phyloP scores from a whole-genome alignment of 805 yeast species.

The Phaffomyces opuntiae region DNA sequence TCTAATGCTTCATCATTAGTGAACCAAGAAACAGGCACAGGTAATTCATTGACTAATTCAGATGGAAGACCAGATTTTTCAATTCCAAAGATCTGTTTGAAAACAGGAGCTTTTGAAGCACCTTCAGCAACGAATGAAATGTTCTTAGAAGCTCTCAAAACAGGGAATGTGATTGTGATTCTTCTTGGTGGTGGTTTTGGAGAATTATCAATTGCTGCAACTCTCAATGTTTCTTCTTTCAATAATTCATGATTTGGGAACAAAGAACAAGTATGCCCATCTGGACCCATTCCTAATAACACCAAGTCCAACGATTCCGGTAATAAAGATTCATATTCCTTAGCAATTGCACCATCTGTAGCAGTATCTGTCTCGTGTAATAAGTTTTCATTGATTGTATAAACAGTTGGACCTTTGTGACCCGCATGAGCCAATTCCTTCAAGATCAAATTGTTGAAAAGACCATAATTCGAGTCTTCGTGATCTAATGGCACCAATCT shows the following conservation, averaged over 20 bases:
- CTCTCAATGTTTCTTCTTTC: constrained; percentile 41
- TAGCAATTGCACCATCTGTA: constrained; percentile 47
- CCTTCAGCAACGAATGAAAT: constrained; percentile 90
- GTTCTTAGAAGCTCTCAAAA: constrained; percentile 37
- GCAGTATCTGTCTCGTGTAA: constrained; percentile 47
- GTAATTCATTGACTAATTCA: constrained; percentile 59
- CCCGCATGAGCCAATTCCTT: constrained; percentile 31
- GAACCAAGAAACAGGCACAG: constrained; percentile 68
- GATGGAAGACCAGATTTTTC: constrained; percentile 53
- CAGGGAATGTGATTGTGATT: constrained; percentile 81
- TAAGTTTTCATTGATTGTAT: constrained; percentile 58
- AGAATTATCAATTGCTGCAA: constrained; percentile 68
- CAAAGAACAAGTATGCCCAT: constrained; percentile 90
- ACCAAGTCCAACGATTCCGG: constrained; percentile 57
- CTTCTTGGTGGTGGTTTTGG: constrained; percentile 95
- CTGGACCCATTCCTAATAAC: constrained; percentile 89
- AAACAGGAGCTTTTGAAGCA: constrained; percentile 66
- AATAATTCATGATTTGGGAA: constrained; percentile 79
- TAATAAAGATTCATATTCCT: constrained; percentile 51
- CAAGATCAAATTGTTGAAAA: constrained; percentile 50
- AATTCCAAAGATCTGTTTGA: constrained; percentile 61
- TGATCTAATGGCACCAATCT: constrained; percentile 78
- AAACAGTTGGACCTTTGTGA: constrained; percentile 46
- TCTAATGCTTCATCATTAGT: constrained; percentile 72
- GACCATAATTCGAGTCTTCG: constrained; percentile 80